These are phyloP conservation scores for Centrapalus pauciflorus DNA, from an alignment of 129 eudicot genomes.

Conservation along the genomic window DNA sequence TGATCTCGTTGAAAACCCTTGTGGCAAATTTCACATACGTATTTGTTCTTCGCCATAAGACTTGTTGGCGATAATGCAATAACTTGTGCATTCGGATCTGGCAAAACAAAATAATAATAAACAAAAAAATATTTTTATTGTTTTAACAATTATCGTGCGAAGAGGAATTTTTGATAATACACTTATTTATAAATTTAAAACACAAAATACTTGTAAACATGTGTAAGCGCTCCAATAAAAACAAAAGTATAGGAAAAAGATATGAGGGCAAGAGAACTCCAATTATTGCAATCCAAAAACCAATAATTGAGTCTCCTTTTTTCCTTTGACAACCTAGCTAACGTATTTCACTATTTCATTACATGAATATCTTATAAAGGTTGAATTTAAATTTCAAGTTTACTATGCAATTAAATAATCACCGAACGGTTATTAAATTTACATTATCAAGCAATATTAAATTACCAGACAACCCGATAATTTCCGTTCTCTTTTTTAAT, in stretches of 20 bases:
- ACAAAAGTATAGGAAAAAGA: slow-evolving; percentile 29
- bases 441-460: too few relatives aligned
- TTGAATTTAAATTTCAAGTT: not conserved
- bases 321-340: slow-evolving; percentile 22
- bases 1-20: slow-evolving; percentile 41
- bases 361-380: not conserved
- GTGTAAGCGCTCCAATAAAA: too few relatives aligned
- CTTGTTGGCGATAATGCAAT: slow-evolving; percentile 40
- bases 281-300: slow-evolving; percentile 38
- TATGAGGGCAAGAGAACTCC: slow-evolving; percentile 28
- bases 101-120: not conserved
- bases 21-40: slow-evolving; percentile 38
- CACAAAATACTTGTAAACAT: too few relatives aligned
- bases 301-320: slow-evolving; percentile 38
- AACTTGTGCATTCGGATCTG: slow-evolving; percentile 42
- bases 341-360: slow-evolving; percentile 11
- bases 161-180: too few relatives aligned
- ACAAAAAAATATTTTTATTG: not conserved
- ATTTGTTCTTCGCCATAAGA: slow-evolving; percentile 41
- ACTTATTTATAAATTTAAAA: too few relatives aligned
- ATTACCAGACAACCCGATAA: too few relatives aligned
- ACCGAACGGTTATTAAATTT: too few relatives aligned
- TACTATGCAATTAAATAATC: too few relatives aligned
- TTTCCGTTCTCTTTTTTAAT: too few relatives aligned
- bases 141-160: too few relatives aligned